A percentile compares a stretch with the other conserved stretches of the same genome.
Conservation (phyloP, 2,329 filamentous ascomycete genomes). For the Escovopsis weberi region DNA sequence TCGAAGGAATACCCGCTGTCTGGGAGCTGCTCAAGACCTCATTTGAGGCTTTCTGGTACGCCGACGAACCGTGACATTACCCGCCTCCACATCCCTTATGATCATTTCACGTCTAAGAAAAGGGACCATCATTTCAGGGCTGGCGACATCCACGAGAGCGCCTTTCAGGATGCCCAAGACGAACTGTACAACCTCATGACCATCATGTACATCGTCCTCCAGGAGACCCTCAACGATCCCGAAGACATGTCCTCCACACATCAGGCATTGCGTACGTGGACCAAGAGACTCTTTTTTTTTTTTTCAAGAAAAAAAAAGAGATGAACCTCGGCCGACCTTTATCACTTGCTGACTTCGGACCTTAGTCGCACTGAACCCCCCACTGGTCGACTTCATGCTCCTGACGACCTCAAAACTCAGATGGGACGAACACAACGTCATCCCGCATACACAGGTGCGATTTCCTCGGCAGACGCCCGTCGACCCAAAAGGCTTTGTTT, state of each 20-base stretch:
- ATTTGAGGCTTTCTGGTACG: constrained; percentile 40
- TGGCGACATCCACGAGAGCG: constrained; percentile 29
- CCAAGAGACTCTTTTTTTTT: not conserved
- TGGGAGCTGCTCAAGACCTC: constrained; percentile 35
- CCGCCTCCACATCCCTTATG: no score
- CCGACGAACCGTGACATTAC: constrained; percentile 1
- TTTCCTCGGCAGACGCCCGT: not conserved
- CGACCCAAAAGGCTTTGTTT: no score
- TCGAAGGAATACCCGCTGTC: constrained; percentile 34
- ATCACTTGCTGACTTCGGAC: constrained; percentile 7
- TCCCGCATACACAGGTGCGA: constrained; percentile 47
- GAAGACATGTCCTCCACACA: constrained; percentile 32
- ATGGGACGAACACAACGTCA: constrained; percentile 53
- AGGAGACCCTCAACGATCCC: constrained; percentile 38
- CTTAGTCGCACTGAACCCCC: constrained; percentile 45
- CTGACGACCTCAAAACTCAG: constrained; percentile 52
- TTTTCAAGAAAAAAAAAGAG: no score
- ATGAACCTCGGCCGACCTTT: no score
- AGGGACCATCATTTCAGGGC: constrained; percentile 25
- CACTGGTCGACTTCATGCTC: constrained; percentile 57
- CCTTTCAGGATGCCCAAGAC: constrained; percentile 39
- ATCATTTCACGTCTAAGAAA: no score
- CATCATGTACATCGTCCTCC: constrained; percentile 45
- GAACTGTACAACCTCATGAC: constrained; percentile 50
- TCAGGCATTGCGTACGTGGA: constrained; percentile 34